Conservation (phyloP, 208 protist species). For the Acanthamoeba divionensis region DNA sequence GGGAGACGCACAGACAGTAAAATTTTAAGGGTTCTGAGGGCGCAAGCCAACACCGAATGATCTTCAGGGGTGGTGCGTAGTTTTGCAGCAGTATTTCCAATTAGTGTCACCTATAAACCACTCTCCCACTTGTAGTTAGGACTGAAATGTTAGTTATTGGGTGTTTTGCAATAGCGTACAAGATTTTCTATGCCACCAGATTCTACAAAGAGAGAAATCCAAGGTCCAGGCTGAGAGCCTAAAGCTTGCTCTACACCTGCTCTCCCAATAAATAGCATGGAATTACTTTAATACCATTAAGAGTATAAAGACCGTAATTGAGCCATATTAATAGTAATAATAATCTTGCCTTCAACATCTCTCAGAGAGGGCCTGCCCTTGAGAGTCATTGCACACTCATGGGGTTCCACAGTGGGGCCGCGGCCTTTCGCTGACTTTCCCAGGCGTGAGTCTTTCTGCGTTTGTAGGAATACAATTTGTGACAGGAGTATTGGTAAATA, state of each 20-base stretch:
- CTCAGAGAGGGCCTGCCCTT: background rate
- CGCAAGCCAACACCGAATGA: background rate
- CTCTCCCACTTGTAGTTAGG: background rate
- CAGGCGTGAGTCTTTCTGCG: background rate
- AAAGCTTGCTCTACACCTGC: background rate
- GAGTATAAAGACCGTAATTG: background rate
- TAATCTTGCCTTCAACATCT: background rate
- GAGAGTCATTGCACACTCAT: background rate
- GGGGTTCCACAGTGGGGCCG: background rate
- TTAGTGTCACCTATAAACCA: background rate
- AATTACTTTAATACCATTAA: too few species aligned
- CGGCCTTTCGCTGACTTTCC: background rate
- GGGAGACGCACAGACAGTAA: background rate
- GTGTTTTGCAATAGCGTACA: background rate
- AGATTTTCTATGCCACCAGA: constrained; percentile 1
- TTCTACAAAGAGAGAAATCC: constrained; percentile 20
- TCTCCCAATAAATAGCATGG: too few species aligned
- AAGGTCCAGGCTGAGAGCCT: background rate
- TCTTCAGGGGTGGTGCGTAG: background rate
- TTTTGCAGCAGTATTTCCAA: background rate
- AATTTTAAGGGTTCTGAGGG: background rate
- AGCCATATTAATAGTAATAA: too few species aligned
- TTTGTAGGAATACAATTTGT: background rate
- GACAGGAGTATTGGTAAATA: background rate
- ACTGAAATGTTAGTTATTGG: background rate